Conservation (phyloP, 345 rosid genomes). For the Gossypium thurberi region DNA sequence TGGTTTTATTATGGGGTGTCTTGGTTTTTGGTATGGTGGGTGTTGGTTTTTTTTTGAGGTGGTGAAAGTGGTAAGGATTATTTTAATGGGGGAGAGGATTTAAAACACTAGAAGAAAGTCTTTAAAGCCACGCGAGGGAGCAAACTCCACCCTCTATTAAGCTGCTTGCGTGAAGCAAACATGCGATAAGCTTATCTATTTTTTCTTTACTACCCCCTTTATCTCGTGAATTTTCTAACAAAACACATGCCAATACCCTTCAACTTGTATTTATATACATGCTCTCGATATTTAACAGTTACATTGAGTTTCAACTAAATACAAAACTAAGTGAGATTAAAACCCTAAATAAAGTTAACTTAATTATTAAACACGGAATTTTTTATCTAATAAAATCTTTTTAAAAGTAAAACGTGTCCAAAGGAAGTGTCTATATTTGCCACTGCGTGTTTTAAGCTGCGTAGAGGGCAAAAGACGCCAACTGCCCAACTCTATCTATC, state of each 20-base stretch:
- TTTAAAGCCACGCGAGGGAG: conserved; percentile 97
- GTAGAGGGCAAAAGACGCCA: conserved; percentile 60
- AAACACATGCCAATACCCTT: conserved; percentile 15
- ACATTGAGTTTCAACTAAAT: too few relatives aligned
- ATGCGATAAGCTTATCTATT: conserved; percentile 54
- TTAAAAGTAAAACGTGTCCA: conserved; percentile 36
- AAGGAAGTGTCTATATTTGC: conserved; percentile 24
- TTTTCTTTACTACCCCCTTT: conserved; percentile 33
- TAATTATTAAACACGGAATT: too few relatives aligned
- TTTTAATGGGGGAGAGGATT: conserved; percentile 26
- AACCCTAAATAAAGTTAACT: too few relatives aligned
- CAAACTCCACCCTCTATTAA: conserved; percentile 47
- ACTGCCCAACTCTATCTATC: conserved; percentile 17
- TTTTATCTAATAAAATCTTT: too few relatives aligned
- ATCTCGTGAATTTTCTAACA: conserved; percentile 38
- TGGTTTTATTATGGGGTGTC: conserved; percentile 24
- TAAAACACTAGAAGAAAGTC: conserved; percentile 39
- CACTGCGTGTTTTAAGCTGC: conserved; percentile 50
- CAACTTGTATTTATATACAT: not conserved
- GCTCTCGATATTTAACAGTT: too few relatives aligned
- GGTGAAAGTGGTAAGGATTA: conserved; percentile 3
- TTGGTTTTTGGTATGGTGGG: conserved; percentile 28
- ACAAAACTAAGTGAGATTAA: too few relatives aligned
- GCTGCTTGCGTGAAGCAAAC: conserved; percentile 99
- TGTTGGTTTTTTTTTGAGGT: conserved; percentile 5